These are phyloP conservation scores for Nannochloropsis limnetica DNA, from an alignment of 352 stramenopile genomes.

Conservation along the genomic window DNA sequence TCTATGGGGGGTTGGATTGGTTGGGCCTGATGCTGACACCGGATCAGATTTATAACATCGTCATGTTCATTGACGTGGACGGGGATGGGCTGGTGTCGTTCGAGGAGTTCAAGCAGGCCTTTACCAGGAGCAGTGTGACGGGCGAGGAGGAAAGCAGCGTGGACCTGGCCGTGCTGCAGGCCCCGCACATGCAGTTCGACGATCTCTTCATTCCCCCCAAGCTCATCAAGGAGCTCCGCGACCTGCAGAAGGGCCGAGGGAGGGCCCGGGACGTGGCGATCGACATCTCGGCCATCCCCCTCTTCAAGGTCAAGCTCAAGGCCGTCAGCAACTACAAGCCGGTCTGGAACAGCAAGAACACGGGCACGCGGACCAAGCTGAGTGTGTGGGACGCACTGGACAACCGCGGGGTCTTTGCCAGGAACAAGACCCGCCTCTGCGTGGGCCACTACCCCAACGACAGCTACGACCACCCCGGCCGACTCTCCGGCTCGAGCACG, in stretches of 20 bases:
- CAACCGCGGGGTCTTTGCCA: slow-evolving; percentile 41
- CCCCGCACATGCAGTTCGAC: slow-evolving; percentile 37
- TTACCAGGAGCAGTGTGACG: slow-evolving; percentile 58
- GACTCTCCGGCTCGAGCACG: slow-evolving; percentile 54
- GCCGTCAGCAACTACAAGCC: slow-evolving; percentile 61
- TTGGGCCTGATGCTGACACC: slow-evolving; percentile 58
- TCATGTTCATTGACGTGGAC: slow-evolving; percentile 72
- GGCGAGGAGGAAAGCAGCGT: not conserved
- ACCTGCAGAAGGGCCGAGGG: slow-evolving; percentile 49
- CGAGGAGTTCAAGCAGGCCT: slow-evolving; percentile 76
- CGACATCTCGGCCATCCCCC: slow-evolving; percentile 47
- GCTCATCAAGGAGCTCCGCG: slow-evolving; percentile 57
- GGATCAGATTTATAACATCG: slow-evolving; percentile 61
- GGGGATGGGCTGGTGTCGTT: slow-evolving; percentile 73
- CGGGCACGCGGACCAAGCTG: slow-evolving; percentile 66
- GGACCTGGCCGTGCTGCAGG: slow-evolving; percentile 17
- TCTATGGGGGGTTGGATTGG: slow-evolving; percentile 72
- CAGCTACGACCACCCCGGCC: slow-evolving; percentile 63
- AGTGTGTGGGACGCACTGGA: slow-evolving; percentile 65
- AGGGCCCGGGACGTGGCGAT: slow-evolving; percentile 61
- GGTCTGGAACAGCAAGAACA: slow-evolving; percentile 70
- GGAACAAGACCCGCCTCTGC: slow-evolving; percentile 66
- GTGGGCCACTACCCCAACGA: slow-evolving; percentile 65
- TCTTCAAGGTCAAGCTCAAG: slow-evolving; percentile 71
- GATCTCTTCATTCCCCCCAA: slow-evolving; percentile 55